Base-by-base conservation (phyloP, 768 basidiomycete genomes). In the Amanita polypyramis region DNA sequence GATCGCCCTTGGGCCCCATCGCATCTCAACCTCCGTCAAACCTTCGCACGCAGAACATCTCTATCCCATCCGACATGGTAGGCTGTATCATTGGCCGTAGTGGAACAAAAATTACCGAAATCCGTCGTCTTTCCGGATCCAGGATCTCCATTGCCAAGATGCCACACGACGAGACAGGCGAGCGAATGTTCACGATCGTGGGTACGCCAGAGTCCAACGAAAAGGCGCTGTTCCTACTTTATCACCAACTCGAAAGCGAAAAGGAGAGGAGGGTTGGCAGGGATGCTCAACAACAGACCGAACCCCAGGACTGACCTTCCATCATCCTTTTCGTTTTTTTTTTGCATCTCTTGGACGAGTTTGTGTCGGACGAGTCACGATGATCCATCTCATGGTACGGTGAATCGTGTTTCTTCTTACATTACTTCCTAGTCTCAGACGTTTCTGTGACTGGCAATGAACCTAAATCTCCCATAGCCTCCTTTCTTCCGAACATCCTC, bases 61-160 rank as follows among this genome's bases (percentile, higher is more conserved):
- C 96, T 57, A 98, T 99, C 60, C 96, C 96, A 32, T 89, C 88
- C 54, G 96, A 99, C 70, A 99, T 99, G 96, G 96, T 99, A 53
- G 94, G 84, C 51, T 90, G 87, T 62, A 89, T 87, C 69, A 98
- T 97, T 58, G 95, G 95, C 51, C 88, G 93, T 54, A 90, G 85
- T 63, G 95, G 95, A 25, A 87, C 90, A 55, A 98, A 98, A 76
- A 99, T 99, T 58, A 98, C 95, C 45, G 96, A 99, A 67, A 99
- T 99, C 62, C 89, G 96, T 58, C 88, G 95, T 50, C 80, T 98
- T 38, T 96, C 92, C 52, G 96, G 96, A 34, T 95, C 90, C 57
- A 92, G 93, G 70, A 99, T 99, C 64, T 91, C 87, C 48, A 99
- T 99, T 60, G 96, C 96, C 56, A 99, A 99, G 69, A 85, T 89